These are phyloP conservation scores for Evernia prunastri DNA, from an alignment of 495 filamentous ascomycete species.

Conservation along the genomic window DNA sequence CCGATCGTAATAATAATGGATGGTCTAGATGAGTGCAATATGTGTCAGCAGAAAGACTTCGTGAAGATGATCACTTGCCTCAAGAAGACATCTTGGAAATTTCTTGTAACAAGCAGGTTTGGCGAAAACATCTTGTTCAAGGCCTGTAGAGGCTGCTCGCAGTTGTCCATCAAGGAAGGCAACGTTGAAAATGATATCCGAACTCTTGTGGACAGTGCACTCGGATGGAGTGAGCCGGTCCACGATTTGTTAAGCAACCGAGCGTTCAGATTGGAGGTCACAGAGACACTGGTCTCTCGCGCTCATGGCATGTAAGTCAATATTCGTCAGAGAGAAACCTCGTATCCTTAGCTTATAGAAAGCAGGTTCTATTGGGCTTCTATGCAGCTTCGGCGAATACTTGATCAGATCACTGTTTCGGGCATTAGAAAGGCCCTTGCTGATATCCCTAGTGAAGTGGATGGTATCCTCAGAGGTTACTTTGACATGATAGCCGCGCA, in stretches of 20 bases:
- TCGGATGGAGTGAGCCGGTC: neutral
- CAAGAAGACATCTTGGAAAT: neutral
- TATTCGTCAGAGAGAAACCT: neutral
- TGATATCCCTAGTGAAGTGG: too few species aligned
- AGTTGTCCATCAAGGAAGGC: neutral
- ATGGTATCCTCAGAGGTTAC: too few species aligned
- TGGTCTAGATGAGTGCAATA: neutral
- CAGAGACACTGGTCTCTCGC: neutral
- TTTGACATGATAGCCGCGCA: too few species aligned
- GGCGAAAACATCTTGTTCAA: neutral
- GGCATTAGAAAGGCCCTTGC: too few species aligned
- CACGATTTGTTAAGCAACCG: neutral
- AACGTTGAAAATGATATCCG: neutral
- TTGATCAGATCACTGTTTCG: too few species aligned
- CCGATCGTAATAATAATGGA: neutral
- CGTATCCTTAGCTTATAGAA: neutral
- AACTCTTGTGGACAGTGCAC: neutral
- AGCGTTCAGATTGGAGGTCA: constrained; percentile 5
- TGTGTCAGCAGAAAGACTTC: neutral
- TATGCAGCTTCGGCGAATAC: too few species aligned
- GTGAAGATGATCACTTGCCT: neutral
- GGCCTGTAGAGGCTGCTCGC: neutral
- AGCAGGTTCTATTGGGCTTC: neutral
- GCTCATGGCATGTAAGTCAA: constrained; percentile 9
- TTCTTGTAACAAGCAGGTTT: neutral